Evolutionary conservation across 2,329 filamentous ascomycete genomes (phyloP), one percentile per base, ranked within the genome.

Genomic region (Penicillium aurantiogriseum): DNA sequence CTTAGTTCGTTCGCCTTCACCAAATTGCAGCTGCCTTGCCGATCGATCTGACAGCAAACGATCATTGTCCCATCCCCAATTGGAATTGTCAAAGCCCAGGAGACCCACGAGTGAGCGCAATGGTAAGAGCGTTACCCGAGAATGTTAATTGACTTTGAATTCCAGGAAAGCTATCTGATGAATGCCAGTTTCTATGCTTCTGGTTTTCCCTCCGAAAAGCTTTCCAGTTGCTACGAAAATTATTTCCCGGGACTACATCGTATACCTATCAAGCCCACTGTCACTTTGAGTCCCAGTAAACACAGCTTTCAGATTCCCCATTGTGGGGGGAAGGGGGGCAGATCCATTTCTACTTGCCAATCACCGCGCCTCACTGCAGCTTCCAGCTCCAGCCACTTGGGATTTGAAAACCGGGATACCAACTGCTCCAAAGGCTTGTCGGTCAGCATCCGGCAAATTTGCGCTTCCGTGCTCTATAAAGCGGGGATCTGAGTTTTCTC

Each of bases 61-160:
- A 48, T 19, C 17, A 19, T 35, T 36, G 7, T 15, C 44, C n/a
- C 27, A 21, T 42, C 15, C 25, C 36, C 27, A 35, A 25, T 48
- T 40, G 13, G 21, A 46, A 54, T 23, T 43, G 36, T 27, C 27
- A 42, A 42, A 40, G 29, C 13, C 43, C 13, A 42, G 15, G 5
- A n/a, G 31, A 36, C 21, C 50, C 40, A 27, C 31, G 10, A 43
- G 19, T 13, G 31, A 11, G 17, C 6, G 9, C 25, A 44, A 29
- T 44, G 25, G 42, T 44, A 44, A 54, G 44, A 27, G 44, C 25
- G 27, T 42, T 27, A 25, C 29, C 23, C 27, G 17, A 56, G 51
- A 59, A 63, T 47, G 21, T 52, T 53, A 56, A 56, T 57, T 51
- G 15, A 58, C 50, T 55, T 46, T 46, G 48, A 48, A 38, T 62